Evolutionary conservation across 2,329 filamentous ascomycete genomes (phyloP), one percentile per base, ranked within the genome.

Genomic region (Talaromyces sp.): DNA sequence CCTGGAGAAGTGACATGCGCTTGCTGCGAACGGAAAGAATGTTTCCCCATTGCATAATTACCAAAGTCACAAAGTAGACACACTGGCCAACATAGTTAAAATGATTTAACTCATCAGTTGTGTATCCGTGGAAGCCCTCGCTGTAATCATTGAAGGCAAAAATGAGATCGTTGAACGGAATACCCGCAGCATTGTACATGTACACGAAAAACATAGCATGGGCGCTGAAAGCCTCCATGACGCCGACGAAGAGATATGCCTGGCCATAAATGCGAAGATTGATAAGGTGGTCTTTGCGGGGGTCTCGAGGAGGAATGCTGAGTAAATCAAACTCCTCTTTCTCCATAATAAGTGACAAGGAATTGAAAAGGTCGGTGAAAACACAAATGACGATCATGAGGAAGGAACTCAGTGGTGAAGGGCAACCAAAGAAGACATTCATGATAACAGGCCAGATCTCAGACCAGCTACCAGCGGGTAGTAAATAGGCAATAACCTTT

Each of bases 331-430:
- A 82, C 47, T 83, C 80, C 46, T 81, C 78, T 58, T 80, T 79
- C 47, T 83, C 80, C 79, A 82, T 82, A 54, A 82, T 81, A 2
- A 82, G 67, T 0, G 78, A 77, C 0, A 82, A 65, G 0, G 77
- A 78, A 2, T 80, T 66, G 67, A 82, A 82, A 0, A 82, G 67
- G 60, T 82, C 80, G 11, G 80, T 82, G 54, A 82, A 82, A 54
- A 82, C 78, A 51, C 80, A 83, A 46, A 82, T 82, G 55, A 82
- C 80, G 58, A 82, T 82, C 80, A 83, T 83, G 37, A 83, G 72
- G 62, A 83, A 83, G 0, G 80, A 75, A 35, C 73, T 77, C 0
- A 83, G 62, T 0, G 80, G 79, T 0, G 80, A 70, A 0, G 81
- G 81, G 3, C 83, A 75, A 3, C 81, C 81, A 27, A 83, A 79